phyloP scores from a whole-genome alignment of 768 basidiomycete genomes.

The Phlebiopsis flavidoalba region DNA sequence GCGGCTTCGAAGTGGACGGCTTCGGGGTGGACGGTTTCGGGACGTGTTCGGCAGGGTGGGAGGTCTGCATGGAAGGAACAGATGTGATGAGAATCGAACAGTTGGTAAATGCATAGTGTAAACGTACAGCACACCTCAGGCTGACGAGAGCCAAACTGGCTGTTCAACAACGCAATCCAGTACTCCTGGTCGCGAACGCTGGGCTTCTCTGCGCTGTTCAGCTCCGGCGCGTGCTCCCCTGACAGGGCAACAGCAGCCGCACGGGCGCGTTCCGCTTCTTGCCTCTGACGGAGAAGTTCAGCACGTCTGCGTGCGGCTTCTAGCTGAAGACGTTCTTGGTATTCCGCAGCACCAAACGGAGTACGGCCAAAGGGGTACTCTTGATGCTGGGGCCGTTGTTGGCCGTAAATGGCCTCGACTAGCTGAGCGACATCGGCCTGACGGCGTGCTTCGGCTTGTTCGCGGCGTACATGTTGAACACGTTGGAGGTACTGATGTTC shows the following conservation, averaged over 20 bases:
- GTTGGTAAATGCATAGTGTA: neutral
- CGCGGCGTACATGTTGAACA: constrained; percentile 1
- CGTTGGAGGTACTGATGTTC: neutral
- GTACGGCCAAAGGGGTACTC: neutral
- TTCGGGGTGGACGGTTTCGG: neutral
- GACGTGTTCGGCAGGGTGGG: neutral
- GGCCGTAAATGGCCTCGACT: constrained; percentile 9
- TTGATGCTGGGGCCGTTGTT: constrained; percentile 5
- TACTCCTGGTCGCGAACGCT: constrained; percentile 1
- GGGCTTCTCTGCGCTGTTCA: neutral
- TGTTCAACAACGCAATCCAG: neutral
- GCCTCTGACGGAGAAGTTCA: neutral
- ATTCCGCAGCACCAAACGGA: constrained; percentile 2
- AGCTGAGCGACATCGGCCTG: constrained; percentile 3
- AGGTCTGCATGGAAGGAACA: neutral
- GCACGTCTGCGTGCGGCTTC: neutral
- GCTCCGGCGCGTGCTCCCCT: neutral
- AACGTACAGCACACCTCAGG: neutral
- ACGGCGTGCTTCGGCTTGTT: constrained; percentile 1
- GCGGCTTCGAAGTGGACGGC: neutral
- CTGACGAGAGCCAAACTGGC: neutral
- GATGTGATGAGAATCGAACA: neutral
- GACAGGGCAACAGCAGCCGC: neutral
- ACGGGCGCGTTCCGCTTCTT: neutral
- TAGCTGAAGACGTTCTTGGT: constrained; percentile 1